Evolutionary conservation across 305 asterid genomes (phyloP).

Genomic region (Fraxinus sp.): DNA sequence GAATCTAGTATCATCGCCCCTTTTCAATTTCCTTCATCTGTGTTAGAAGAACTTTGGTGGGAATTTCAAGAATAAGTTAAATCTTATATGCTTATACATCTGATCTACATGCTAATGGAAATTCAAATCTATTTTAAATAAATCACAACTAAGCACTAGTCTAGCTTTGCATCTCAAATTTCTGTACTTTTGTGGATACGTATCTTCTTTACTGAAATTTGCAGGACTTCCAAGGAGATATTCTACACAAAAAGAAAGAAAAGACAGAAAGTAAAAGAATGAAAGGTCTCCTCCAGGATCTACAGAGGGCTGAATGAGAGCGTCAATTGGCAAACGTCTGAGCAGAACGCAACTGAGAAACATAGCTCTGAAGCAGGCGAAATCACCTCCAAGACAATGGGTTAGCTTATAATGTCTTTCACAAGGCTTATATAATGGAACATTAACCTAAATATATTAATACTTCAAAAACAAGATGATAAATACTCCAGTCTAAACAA

Average conservation of each 20-base stretch:
- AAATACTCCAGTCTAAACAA: not conserved
- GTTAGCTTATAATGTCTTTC: not conserved
- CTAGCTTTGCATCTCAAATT: not conserved
- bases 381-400: not conserved
- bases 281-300: not conserved
- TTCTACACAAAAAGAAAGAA: not conserved
- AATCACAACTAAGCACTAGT: not conserved
- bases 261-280: not conserved
- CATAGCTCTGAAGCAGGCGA: not conserved
- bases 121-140: not conserved
- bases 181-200: not conserved
- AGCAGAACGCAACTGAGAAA: not conserved
- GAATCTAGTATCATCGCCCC: not conserved
- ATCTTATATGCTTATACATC: not conserved
- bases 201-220: constrained; percentile 4
- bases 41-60: not conserved
- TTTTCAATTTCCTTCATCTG: not conserved
- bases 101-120: not conserved
- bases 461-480: not conserved
- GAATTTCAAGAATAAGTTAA: constrained; percentile 9
- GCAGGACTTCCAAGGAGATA: not conserved
- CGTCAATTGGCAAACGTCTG: not conserved
- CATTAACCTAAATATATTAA: not conserved
- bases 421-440: not conserved
- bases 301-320: not conserved